Evolutionary conservation across 73 alveolate species (phyloP).

Genomic region (Effrenium voratum): DNA sequence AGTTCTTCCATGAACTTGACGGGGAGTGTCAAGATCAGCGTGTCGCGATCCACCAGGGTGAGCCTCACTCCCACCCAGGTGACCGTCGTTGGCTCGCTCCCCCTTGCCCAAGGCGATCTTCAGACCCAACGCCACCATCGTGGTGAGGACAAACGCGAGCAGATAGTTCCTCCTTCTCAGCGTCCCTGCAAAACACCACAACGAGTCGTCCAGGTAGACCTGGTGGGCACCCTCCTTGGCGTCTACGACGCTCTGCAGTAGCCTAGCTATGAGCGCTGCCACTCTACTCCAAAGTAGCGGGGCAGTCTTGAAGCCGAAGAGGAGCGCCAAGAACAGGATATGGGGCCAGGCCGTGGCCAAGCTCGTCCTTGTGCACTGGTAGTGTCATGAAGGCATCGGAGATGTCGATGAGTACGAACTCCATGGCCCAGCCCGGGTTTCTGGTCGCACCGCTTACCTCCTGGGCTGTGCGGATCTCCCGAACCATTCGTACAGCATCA

Average conservation of each 20-base stretch:
- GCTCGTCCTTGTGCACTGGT: background rate
- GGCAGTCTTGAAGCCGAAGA: background rate
- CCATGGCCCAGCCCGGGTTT: background rate
- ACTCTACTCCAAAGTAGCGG: background rate
- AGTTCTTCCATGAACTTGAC: background rate
- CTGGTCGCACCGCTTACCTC: background rate
- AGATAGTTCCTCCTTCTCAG: background rate
- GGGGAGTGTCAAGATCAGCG: background rate
- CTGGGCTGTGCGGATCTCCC: background rate
- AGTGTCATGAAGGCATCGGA: background rate
- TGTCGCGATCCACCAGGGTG: background rate
- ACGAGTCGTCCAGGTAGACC: slow-evolving; percentile 24
- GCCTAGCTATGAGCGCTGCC: background rate
- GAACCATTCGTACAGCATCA: background rate
- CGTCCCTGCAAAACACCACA: background rate
- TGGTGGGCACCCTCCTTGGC: background rate
- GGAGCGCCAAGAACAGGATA: background rate
- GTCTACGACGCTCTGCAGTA: background rate
- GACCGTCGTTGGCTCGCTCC: background rate
- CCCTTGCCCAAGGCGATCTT: background rate
- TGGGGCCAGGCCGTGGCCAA: background rate
- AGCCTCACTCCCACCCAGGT: background rate
- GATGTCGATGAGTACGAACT: background rate
- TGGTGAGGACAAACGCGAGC: background rate
- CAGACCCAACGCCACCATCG: background rate